Conservation (phyloP, 2,329 filamentous ascomycete species). For the Drechslerella dactyloides region DNA sequence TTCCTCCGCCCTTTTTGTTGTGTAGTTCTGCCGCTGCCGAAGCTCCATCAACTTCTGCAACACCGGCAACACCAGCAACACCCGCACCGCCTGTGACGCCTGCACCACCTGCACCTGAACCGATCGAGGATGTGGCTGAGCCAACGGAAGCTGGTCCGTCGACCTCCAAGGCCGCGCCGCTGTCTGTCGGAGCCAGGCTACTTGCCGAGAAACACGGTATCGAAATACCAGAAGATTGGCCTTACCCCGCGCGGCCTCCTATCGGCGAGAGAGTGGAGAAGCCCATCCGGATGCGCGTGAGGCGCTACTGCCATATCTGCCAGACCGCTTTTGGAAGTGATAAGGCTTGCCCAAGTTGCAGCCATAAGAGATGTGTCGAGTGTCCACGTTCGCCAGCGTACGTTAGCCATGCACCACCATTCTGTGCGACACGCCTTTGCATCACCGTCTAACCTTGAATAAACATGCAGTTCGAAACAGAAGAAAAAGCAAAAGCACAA, state of each 20-base stretch:
- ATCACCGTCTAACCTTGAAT: neutral
- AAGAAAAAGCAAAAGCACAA: constrained; percentile 65
- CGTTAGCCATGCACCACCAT: constrained; percentile 6
- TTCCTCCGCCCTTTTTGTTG: neutral
- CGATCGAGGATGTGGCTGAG: constrained; percentile 1
- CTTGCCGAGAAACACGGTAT: constrained; percentile 58
- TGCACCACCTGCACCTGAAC: constrained; percentile 4
- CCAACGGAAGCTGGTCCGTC: constrained; percentile 34
- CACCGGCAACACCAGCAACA: neutral
- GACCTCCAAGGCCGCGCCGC: constrained; percentile 52
- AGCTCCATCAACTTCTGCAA: constrained; percentile 5
- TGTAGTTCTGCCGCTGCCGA: constrained; percentile 14
- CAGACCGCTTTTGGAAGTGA: constrained; percentile 73
- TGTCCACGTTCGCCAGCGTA: constrained; percentile 73
- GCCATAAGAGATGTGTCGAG: constrained; percentile 79
- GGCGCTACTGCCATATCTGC: constrained; percentile 81
- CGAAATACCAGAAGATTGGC: constrained; percentile 56
- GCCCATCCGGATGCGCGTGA: constrained; percentile 77
- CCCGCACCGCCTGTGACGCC: neutral
- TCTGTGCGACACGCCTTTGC: neutral
- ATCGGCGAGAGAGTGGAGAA: constrained; percentile 69
- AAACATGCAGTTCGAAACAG: constrained; percentile 57
- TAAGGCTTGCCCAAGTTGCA: constrained; percentile 76
- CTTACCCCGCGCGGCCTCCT: constrained; percentile 56
- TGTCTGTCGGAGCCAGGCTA: constrained; percentile 56